A percentile compares a stretch with the other conserved stretches of the same genome.
Conservation (phyloP, 768 basidiomycete species). For the Calocybe cyanea region DNA sequence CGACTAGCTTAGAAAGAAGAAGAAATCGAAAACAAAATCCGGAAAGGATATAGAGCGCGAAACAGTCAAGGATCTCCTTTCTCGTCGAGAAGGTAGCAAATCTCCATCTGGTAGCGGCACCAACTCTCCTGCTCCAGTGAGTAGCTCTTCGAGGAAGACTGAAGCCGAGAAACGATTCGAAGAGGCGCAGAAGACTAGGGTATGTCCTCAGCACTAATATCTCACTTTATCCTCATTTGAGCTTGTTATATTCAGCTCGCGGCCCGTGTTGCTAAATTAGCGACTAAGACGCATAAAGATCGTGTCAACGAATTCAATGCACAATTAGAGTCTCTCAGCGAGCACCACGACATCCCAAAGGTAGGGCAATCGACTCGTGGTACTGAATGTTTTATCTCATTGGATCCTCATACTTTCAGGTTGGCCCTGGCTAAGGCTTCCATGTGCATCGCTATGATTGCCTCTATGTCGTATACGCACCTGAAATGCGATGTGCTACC, state of each 20-base stretch:
- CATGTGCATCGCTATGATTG: slow-evolving; percentile 11
- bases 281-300: slow-evolving; percentile 88
- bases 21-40: slow-evolving; percentile 58
- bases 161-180: slow-evolving; percentile 88
- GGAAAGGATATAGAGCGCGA: slow-evolving; percentile 45
- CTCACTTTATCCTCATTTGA: slow-evolving; percentile 2
- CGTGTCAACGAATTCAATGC: slow-evolving; percentile 87
- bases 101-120: slow-evolving; percentile 54
- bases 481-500: slow-evolving; percentile 1
- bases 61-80: slow-evolving; percentile 45
- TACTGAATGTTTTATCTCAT: neutral
- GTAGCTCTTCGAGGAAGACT: slow-evolving; percentile 61
- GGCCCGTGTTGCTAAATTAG: slow-evolving; percentile 70
- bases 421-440: slow-evolving; percentile 76
- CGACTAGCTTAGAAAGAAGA: slow-evolving; percentile 79
- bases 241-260: slow-evolving; percentile 50
- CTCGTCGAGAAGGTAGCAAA: slow-evolving; percentile 45
- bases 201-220: slow-evolving; percentile 32
- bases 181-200: slow-evolving; percentile 78
- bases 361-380: slow-evolving; percentile 36
- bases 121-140: slow-evolving; percentile 55
- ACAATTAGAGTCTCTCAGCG: slow-evolving; percentile 81
- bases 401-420: slow-evolving; percentile 36
- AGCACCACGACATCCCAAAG: slow-evolving; percentile 96
- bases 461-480: too few relatives aligned